Conservation (phyloP, 2,329 filamentous ascomycete genomes). For the Scolecobasidium constrictum region DNA sequence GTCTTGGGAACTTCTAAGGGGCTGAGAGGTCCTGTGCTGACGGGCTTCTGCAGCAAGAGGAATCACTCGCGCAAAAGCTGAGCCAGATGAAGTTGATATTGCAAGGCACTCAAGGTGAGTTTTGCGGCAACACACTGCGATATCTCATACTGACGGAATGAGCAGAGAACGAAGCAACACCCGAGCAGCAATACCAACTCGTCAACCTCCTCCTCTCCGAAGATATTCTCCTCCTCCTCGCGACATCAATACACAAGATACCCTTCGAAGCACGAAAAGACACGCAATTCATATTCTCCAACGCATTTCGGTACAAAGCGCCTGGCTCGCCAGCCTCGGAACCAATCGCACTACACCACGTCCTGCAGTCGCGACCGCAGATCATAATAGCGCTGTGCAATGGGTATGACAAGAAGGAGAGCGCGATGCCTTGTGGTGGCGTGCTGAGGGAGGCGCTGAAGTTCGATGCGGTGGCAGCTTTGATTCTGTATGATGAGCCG, state of each 20-base stretch:
- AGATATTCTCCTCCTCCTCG: slow-evolving; percentile 76
- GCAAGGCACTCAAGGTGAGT: slow-evolving; percentile 77
- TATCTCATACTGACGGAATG: too few species aligned
- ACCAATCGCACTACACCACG: slow-evolving; percentile 77
- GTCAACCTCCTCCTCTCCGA: slow-evolving; percentile 79
- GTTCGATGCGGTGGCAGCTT: slow-evolving; percentile 78
- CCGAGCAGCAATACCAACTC: slow-evolving; percentile 79
- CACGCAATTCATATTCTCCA: slow-evolving; percentile 89
- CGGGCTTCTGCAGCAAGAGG: slow-evolving; percentile 49
- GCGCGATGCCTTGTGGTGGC: slow-evolving; percentile 80
- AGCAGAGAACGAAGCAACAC: slow-evolving; percentile 74
- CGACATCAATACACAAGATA: slow-evolving; percentile 69
- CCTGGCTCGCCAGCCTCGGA: slow-evolving; percentile 54
- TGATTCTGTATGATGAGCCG: slow-evolving; percentile 88
- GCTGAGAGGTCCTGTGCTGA: slow-evolving; percentile 13
- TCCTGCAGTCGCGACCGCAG: slow-evolving; percentile 76
- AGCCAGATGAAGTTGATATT: slow-evolving; percentile 86
- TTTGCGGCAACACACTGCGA: too few species aligned
- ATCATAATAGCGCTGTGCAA: slow-evolving; percentile 80
- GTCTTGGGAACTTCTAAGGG: slow-evolving; percentile 8
- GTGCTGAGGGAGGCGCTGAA: slow-evolving; percentile 85
- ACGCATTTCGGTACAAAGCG: slow-evolving; percentile 82
- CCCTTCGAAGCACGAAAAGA: slow-evolving; percentile 96
- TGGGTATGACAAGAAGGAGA: slow-evolving; percentile 83
- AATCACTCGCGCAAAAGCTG: slow-evolving; percentile 78